phyloP scores from a whole-genome alignment of 2,329 filamentous ascomycete genomes.

The Talaromyces sp. region DNA sequence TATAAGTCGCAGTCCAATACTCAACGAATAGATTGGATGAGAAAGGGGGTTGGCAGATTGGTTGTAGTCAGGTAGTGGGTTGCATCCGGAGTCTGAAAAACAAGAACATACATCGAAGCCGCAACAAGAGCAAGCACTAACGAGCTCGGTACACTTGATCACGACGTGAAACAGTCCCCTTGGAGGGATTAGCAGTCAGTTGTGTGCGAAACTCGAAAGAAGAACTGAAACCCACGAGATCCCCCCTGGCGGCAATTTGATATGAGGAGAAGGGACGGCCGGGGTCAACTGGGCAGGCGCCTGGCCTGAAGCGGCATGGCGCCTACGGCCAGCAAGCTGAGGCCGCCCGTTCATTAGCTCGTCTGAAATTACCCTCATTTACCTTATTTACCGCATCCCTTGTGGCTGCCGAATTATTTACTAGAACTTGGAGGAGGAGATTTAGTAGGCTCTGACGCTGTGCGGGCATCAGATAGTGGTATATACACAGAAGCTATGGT shows the following conservation, averaged over 20 bases:
- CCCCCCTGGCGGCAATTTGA: conserved; percentile 7
- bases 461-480: background rate
- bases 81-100: conserved; percentile 1
- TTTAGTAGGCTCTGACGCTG: background rate
- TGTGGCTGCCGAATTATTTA: too few relatives aligned
- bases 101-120: background rate
- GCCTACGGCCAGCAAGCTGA: background rate
- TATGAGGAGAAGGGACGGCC: background rate
- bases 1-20: background rate
- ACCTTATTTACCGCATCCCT: background rate
- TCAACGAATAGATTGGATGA: background rate
- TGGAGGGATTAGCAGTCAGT: background rate
- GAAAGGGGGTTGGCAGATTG: background rate
- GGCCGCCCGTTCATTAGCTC: background rate
- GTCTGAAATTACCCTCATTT: conserved; percentile 7
- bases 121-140: background rate
- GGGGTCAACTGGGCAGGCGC: background rate
- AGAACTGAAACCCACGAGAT: conserved; percentile 11
- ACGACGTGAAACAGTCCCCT: background rate
- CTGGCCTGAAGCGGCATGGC: conserved; percentile 6
- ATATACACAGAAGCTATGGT: background rate
- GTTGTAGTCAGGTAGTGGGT: background rate
- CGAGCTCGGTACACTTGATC: background rate
- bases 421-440: background rate
- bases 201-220: background rate